phyloP scores from a whole-genome alignment of 108 stramenopile genomes.

The Parietichytrium sp. region DNA sequence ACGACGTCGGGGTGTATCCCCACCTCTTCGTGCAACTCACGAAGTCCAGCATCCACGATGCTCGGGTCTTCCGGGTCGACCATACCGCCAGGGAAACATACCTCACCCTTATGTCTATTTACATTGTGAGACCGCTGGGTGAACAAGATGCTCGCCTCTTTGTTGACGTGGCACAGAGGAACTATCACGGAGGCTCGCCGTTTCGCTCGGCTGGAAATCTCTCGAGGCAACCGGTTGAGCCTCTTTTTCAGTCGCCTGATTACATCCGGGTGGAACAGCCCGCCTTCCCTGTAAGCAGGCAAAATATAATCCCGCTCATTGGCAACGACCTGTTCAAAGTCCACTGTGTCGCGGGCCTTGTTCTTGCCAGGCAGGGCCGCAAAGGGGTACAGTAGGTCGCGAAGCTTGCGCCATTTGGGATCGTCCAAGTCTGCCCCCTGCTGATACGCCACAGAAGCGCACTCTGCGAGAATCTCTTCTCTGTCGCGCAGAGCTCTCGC shows the following conservation, averaged over 20 bases:
- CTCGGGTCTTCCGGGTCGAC: constrained; percentile 48
- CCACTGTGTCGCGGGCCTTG: not conserved
- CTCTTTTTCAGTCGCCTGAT: constrained; percentile 43
- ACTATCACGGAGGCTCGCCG: constrained; percentile 53
- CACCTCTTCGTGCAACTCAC: constrained; percentile 61
- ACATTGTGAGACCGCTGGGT: constrained; percentile 52
- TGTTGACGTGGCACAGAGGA: constrained; percentile 56
- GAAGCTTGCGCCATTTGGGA: not conserved
- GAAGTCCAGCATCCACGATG: constrained; percentile 52
- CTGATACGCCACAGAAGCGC: constrained; percentile 45
- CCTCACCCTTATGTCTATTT: constrained; percentile 53
- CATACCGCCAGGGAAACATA: constrained; percentile 62
- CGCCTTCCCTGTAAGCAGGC: constrained; percentile 14
- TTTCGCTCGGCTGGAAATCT: constrained; percentile 43
- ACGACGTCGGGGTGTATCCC: constrained; percentile 50
- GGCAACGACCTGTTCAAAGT: not conserved
- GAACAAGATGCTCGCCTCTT: constrained; percentile 56
- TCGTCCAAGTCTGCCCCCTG: constrained; percentile 42
- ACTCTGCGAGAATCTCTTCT: constrained; percentile 50
- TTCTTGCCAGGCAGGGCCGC: not conserved
- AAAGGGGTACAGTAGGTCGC: not conserved
- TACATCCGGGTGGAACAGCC: constrained; percentile 25
- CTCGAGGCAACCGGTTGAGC: constrained; percentile 54
- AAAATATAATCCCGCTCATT: not conserved
- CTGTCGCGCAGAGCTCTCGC: constrained; percentile 54